Evolutionary conservation across 1,284 basidiomycete species (phyloP), one percentile per base, ranked within the genome.

Genomic region (Apiotrichum veenhuisii): DNA sequence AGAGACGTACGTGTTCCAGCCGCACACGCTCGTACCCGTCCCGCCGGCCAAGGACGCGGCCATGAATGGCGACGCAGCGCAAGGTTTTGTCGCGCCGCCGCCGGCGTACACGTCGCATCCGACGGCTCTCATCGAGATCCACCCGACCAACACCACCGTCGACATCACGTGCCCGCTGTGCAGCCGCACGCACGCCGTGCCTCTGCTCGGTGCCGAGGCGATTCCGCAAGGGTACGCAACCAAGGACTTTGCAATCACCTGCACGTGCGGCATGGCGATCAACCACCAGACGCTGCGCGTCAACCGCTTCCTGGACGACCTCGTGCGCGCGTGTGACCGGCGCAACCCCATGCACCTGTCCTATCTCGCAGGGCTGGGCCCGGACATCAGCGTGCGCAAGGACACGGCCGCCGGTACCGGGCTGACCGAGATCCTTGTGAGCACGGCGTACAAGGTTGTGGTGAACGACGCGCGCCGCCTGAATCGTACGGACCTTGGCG

Each of bases 301-400:
- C 15, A 41, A 81, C 66, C 80, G 85, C 65, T 82, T 84, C 0
- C 74, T 91, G 46, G 75, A 81, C 53, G 84, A 89, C 65, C 78
- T 94, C n/a, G 18, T 5, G 38, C 38, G 38, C 17, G 15, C 17
- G 11, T 7, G 20, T 40, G 38, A 5, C n/a, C 5, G 12, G 44
- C 78, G 86, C 14, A 34, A 37, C 11, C 36, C 37, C 25, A 33
- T 23, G 27, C 18, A 25, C 9, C 3, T 11, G 3, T 45, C 22
- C 23, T n/a, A n/a, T n/a, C 48, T 62, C 5, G 50, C 60, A 2
- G 56, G 56, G 1, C 20, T 62, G 14, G 56, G 50, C 3, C 10
- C 42, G 34, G 33, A 38, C 36, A 12, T 20, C n/a, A 5, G 11
- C 42, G 2, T 40, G 11, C 10, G 20, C 27, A 22, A 34, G 8